Evolutionary conservation across 2,329 filamentous ascomycete species (phyloP), one percentile per base, ranked within the genome.

Genomic region (Colletotrichum sp.): DNA sequence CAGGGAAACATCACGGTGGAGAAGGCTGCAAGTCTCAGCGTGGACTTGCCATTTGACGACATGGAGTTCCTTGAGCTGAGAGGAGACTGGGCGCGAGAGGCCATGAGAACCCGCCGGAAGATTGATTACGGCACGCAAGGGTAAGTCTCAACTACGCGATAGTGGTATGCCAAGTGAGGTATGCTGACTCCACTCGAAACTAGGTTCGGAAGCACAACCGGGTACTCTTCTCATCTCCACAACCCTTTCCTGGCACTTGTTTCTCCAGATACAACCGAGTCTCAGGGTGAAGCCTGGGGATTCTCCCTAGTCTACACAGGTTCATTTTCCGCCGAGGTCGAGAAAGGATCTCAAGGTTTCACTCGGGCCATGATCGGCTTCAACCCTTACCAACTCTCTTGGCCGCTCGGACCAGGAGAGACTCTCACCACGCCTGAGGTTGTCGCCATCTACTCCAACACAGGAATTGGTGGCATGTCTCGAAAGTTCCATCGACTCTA

Each of bases 241-340:
- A 94, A 94, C 78, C 91, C 92, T 0, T 93, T 93, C 83, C 85
- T 93, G 26, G 87, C 90, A 0, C 82, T 94, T 3, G 85, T 90
- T 0, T 84, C 89, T 4, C 88, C 91, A 0, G 85, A 84, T 1
- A 90, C 92, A 0, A 93, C 91, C 1, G 92, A 94, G 78, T 87
- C 88, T 0, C 85, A 87, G 3, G 92, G 92, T 2, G 88, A 92
- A 48, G 91, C 90, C 8, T 93, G 90, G 87, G 92, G 91, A 0
- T 93, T 93, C 81, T 92, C 90, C 1, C 86, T 93, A 3, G 85
- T 94, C 21, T 94, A 93, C 81, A 91, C 90, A 0, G 92, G 92
- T 3, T 93, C 91, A 1, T 93, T 93, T 78, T 84, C 87, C 2
- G 90, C 89, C 1, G 88, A 91, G n/a, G 87, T 92, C 1, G 91